phyloP scores from a whole-genome alignment of 2,329 filamentous ascomycete genomes.

The Trichoderma aggressivum region DNA sequence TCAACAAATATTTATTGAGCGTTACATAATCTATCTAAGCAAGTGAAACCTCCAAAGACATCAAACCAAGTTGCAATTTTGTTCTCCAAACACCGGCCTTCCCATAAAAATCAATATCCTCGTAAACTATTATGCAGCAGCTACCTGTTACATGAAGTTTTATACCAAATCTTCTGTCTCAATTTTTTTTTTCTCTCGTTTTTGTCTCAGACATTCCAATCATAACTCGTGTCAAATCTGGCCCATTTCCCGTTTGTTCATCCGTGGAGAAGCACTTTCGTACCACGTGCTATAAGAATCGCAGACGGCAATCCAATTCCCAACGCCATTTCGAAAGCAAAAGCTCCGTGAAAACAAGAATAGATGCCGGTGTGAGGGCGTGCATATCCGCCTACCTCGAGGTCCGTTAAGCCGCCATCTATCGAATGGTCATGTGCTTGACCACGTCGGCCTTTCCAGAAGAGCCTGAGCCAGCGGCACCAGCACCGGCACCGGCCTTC shows the following conservation, averaged over 20 bases:
- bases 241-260: constrained; percentile 35
- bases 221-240: constrained; percentile 27
- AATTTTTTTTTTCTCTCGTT: neutral
- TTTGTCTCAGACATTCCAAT: constrained; percentile 21
- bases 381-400: constrained; percentile 45
- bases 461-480: constrained; percentile 61
- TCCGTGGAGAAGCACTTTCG: constrained; percentile 48
- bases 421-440: constrained; percentile 95
- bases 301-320: constrained; percentile 38
- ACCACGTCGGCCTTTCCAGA: constrained; percentile 79
- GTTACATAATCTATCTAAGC: neutral
- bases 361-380: constrained; percentile 41
- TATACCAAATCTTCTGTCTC: neutral
- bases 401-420: constrained; percentile 35
- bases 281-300: constrained; percentile 45
- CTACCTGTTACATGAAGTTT: constrained; percentile 16
- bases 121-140: constrained; percentile 4
- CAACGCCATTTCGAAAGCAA: constrained; percentile 51
- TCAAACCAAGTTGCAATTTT: neutral
- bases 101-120: constrained; percentile 14
- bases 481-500: constrained; percentile 73
- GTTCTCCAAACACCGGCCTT: neutral
- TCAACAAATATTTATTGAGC: neutral
- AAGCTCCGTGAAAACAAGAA: constrained; percentile 35
- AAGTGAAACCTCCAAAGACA: neutral